Evolutionary conservation across 2,329 filamentous ascomycete species (phyloP), one percentile per base, ranked within the genome.

Genomic region (Zasmidium angulare): DNA sequence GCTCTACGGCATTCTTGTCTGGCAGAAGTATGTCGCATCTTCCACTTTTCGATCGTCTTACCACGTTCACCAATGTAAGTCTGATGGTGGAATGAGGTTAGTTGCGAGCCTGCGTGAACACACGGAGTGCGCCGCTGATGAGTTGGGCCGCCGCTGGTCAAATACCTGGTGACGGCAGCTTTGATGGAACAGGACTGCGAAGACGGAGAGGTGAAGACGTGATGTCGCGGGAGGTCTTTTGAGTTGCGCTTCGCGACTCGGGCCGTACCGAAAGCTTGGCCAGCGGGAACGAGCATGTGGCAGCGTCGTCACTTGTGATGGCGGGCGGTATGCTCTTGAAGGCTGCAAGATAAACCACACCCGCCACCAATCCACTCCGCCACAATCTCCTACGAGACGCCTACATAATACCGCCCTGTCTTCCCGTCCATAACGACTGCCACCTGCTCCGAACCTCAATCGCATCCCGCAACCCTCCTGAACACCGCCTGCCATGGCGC

Each of bases 401-500:
- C 40, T 46, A 17, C 51, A 17, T 46, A n/a, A 53, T 11, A 50
- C 21, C 12, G 3, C 23, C 36, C 29, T 23, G 31, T 17, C 36
- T 29, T 4, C 11, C 14, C 36, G 36, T 10, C 11, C 36, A 43
- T 17, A 17, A 14, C 36, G 3, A 43, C 14, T 17, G 7, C 6
- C 36, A 4, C 14, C n/a, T 4, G 9, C 36, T 17, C 7, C 55
- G 56, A 36, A 46, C 22, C 19, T 6, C 21, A 24, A 58, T 23
- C 24, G 40, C 55, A 43, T 50, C 24, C 2, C n/a, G 55, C 53
- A 58, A 58, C 56, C 52, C 58, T 56, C 43, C 50, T 55, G 50
- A 55, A 55, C 50, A 59, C 62, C 55, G 67, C 66, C 68, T 63
- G 62, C 60, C 63, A 70, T 70, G 67, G 68, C 68, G 63, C 68